Evolutionary conservation across 768 basidiomycete genomes (phyloP), one percentile per base, ranked within the genome.

Genomic region (Boletus subparvulus): DNA sequence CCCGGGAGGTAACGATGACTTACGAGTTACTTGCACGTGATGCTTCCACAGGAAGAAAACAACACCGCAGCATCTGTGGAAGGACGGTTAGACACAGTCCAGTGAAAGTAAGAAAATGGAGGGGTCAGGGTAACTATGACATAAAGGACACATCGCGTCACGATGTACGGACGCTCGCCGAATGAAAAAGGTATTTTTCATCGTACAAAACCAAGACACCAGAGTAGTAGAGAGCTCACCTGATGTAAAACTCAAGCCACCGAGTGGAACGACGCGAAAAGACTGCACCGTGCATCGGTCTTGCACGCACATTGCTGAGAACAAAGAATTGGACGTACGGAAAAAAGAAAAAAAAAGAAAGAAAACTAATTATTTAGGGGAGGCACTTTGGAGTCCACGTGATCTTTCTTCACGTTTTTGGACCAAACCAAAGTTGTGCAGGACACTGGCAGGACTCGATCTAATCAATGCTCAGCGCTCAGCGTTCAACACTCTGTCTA

Each of bases 81-180:
- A 33, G 6, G 11, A 33, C 10, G 10, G 51, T 71, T 3, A 70
- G 61, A 47, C 17, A 43, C 6, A 24, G 21, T 26, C 35, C 13
- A 36, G 13, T 39, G 42, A 36, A 51, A 8, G 36, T 9, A 37
- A 39, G 32, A 57, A 64, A 0, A 32, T 16, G 74, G 80, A 81
- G 76, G 79, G 21, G 82, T 91, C 89, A 90, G 89, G 86, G 89
- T 91, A 90, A 90, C 89, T 90, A 91, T 91, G 89, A 91, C 89
- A 87, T 81, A 77, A 80, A 78, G 69, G 69, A 70, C 70, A 77
- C 87, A 84, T 79, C 60, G 83, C 73, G 67, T 71, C 77, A 76
- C 68, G 65, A 75, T 62, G 70, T 36, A 70, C 69, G 71, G 75
- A 77, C 76, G 73, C 84, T 85, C 81, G 74, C 71, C 76, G 64